These are phyloP conservation scores for Citeromyces siamensis DNA, from an alignment of 1,139 yeast genomes.

Conservation along the genomic window DNA sequence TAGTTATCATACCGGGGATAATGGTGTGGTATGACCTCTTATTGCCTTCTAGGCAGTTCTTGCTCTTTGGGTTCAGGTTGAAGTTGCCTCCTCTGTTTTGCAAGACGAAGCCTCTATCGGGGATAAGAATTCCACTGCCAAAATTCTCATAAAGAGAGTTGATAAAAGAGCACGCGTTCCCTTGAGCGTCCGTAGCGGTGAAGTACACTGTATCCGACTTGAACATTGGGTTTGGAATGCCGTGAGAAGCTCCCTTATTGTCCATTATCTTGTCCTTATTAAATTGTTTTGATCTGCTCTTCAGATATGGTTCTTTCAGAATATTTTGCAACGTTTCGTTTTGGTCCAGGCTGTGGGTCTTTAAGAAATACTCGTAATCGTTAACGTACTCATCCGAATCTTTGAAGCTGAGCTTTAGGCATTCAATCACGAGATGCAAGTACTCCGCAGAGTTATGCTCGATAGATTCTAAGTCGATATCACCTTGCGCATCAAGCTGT, in stretches of 20 bases:
- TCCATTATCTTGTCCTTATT: slow-evolving; percentile 25
- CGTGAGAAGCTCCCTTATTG: slow-evolving; percentile 31
- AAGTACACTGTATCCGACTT: slow-evolving; percentile 72
- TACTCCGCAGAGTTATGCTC: slow-evolving; percentile 64
- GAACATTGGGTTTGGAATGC: slow-evolving; percentile 51
- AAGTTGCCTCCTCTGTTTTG: slow-evolving; percentile 76
- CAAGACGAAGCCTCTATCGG: slow-evolving; percentile 55
- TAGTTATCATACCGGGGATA: slow-evolving; percentile 69
- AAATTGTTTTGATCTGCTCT: slow-evolving; percentile 36
- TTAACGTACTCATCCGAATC: slow-evolving; percentile 70
- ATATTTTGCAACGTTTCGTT: slow-evolving; percentile 22
- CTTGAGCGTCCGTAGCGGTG: slow-evolving; percentile 55
- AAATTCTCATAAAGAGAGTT: slow-evolving; percentile 63
- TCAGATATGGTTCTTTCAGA: slow-evolving; percentile 31
- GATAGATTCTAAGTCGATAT: slow-evolving; percentile 29
- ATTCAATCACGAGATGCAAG: slow-evolving; percentile 55
- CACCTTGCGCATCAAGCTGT: slow-evolving; percentile 34
- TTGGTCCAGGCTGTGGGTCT: slow-evolving; percentile 14
- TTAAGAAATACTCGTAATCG: slow-evolving; percentile 30
- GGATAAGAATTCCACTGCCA: slow-evolving; percentile 64
- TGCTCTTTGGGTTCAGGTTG: slow-evolving; percentile 42
- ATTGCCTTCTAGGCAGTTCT: slow-evolving; percentile 53
- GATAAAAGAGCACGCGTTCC: slow-evolving; percentile 76
- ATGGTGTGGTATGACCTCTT: slow-evolving; percentile 80
- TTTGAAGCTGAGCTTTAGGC: slow-evolving; percentile 60